A percentile compares a stretch with the other conserved stretches of the same genome.
phyloP scores from a whole-genome alignment of 257 asterid genomes.

The Fraxinus excelsior region DNA sequence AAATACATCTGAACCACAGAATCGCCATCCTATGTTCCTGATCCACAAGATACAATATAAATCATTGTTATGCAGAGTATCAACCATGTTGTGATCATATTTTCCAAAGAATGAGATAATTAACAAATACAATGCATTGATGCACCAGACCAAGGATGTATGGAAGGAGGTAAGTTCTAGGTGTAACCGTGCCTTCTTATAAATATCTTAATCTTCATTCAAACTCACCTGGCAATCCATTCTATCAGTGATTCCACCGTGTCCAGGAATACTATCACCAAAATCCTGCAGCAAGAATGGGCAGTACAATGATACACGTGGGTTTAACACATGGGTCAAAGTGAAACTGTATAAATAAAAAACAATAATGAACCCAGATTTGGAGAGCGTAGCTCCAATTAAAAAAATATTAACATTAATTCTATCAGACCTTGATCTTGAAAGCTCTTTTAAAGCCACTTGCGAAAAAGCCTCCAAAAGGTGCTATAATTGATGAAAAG shows the following conservation, averaged over 20 bases:
- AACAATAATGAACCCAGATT: background rate
- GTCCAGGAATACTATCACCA: constrained; percentile 99
- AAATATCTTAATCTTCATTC: background rate
- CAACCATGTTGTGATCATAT: background rate
- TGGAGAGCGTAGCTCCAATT: constrained; percentile 1
- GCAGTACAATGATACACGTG: constrained; percentile 8
- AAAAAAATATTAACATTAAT: background rate
- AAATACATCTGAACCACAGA: background rate
- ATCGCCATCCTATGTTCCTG: background rate
- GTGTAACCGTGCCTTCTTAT: constrained; percentile 1
- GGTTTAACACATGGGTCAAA: background rate
- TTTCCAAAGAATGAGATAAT: background rate
- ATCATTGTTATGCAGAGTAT: background rate
- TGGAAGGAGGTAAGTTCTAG: constrained; percentile 1
- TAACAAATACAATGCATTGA: background rate
- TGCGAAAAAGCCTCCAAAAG: constrained; percentile 98
- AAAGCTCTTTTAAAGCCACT: constrained; percentile 99
- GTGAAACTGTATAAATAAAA: constrained; percentile 1
- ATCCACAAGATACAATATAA: no score
- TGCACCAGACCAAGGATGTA: background rate
- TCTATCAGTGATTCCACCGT: constrained; percentile 97
- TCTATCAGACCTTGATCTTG: constrained; percentile 74
- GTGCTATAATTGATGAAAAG: constrained; percentile 95
- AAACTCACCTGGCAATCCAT: constrained; percentile 94
- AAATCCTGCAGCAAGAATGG: constrained; percentile 64